Evolutionary conservation across 352 stramenopile species (phyloP), one percentile per base, ranked within the genome.

Genomic region (Globisporangium echinulatum): DNA sequence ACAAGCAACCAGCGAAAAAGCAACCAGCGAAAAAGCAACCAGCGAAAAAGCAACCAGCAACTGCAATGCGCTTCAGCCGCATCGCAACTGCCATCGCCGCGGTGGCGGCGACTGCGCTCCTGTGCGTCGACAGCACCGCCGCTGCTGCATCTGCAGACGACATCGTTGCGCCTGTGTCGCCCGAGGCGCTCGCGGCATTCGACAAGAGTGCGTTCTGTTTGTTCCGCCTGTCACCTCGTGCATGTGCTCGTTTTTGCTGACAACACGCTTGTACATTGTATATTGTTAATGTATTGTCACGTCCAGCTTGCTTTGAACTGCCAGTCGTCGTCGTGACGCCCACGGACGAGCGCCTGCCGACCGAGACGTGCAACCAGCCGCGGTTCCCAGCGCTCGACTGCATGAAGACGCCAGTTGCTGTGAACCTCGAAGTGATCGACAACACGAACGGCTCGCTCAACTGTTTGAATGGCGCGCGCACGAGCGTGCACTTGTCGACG

Each of bases 271-370:
- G 25, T 1, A 33, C 3, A 2, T 4, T 14, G 5, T 37, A 17
- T 39, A 46, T 11, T 46, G 7, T 15, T 11, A 46, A 13, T 53
- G 1, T 51, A 4, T 47, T 9, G 33, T 7, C 36, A 7, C 49
- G 7, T 36, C n/a, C 7, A 79, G 71, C 60, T 7, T 91, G 82
- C 61, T 87, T 86, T 64, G 82, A 89, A 49, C 63, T 91, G 49
- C 82, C 82, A 4, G 68, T 91, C 44, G 72, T 91, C 52, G 70
- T 91, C 42, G 63, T 91, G 56, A 80, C 79, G 58, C 75, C 82
- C 42, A 54, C 77, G 50, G 68, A 72, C 62, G 67, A 66, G 55
- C 73, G 68, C 44, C 86, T 93, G 66, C 83, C 83, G 19, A 75
- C 84, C 42, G 59, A 75, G 47, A 87, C 74, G 44, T 93, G 83